phyloP scores from a whole-genome alignment of 768 basidiomycete species.

The Coprinopsis marcescibilis region DNA sequence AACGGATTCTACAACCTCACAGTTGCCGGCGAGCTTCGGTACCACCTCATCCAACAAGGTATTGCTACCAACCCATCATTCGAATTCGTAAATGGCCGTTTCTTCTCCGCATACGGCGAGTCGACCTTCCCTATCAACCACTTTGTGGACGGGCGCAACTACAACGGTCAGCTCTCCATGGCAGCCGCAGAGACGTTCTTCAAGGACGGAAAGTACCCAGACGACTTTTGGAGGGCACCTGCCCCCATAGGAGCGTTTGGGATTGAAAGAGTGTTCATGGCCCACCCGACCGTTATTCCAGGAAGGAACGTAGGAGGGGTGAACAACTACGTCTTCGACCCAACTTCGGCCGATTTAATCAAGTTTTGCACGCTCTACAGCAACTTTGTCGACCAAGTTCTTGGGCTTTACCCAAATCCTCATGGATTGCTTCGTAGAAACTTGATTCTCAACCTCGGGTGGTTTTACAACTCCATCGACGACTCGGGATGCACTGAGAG shows the following conservation, averaged over 20 bases:
- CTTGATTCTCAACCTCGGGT: conserved; percentile 12
- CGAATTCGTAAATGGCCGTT: conserved; percentile 11
- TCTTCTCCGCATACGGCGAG: conserved; percentile 14
- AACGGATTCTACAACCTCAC: conserved; percentile 15
- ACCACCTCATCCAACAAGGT: conserved; percentile 12
- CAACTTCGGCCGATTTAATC: conserved; percentile 11
- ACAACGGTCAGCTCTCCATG: conserved; percentile 11
- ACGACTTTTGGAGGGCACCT: conserved; percentile 11
- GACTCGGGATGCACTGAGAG: conserved; percentile 7
- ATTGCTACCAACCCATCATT: conserved; percentile 16
- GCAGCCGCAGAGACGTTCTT: conserved; percentile 15
- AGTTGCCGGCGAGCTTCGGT: conserved; percentile 14
- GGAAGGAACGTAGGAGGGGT: conserved; percentile 12
- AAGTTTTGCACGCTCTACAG: conserved; percentile 13
- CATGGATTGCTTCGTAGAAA: conserved; percentile 9
- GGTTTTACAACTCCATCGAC: conserved; percentile 4
- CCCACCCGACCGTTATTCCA: conserved; percentile 9
- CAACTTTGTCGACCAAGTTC: conserved; percentile 13
- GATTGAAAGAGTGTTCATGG: not conserved
- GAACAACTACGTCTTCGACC: conserved; percentile 14
- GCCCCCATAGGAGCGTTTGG: not conserved
- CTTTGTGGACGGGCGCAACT: conserved; percentile 17
- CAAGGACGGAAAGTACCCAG: conserved; percentile 11
- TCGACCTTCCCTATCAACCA: conserved; percentile 10
- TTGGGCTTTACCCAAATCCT: conserved; percentile 17